Base-by-base conservation (phyloP, 2,329 filamentous ascomycete genomes). In the Cyclaneusma minus region DNA sequence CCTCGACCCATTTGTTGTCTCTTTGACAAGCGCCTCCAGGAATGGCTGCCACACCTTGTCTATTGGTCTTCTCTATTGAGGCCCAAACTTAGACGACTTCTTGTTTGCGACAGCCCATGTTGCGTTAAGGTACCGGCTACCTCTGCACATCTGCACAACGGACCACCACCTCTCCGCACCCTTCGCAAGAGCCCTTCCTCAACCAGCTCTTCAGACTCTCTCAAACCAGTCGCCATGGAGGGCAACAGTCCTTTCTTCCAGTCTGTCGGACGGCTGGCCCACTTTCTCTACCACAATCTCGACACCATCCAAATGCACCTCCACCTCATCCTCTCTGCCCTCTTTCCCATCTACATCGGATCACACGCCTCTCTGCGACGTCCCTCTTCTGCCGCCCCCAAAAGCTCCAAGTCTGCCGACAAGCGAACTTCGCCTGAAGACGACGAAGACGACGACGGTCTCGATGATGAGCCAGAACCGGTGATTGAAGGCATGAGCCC, bases 321-420 rank as follows among this genome's bases (percentile, higher is more conserved):
- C 2, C 73, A 78, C 46, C 55, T 79, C 8, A 53, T 78, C 28
- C 44, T 73, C 32, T 75, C 80, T 15, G 76, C 84, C 9, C 51
- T 93, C 10, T 72, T 79, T 35, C 81, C 84, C 28, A 92, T 94
- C 44, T 89, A 80, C 51, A 63, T 82, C 4, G 81, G 80, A 24
- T 71, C 84, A 6, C 80, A 93, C 49, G 81, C 79, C n/a, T 79
- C 85, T 1, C 65, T 95, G 12, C 74, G 77, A 9, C 68, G 83
- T 11, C 87, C 87, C 1, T 71, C 78, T 0, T 92, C 85, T 1
- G 85, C 87, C 1, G 73, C 58, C 2, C 45, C 58, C 8, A 68
- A 67, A 42, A 56, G 56, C 29, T 54, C 55, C 26, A 49, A 52
- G 38, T 40, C 45, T 6, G 35, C 36, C 16, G 33, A 36, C 22